Conservation (phyloP, 2,329 filamentous ascomycete genomes). For the Whalleya microplaca region DNA sequence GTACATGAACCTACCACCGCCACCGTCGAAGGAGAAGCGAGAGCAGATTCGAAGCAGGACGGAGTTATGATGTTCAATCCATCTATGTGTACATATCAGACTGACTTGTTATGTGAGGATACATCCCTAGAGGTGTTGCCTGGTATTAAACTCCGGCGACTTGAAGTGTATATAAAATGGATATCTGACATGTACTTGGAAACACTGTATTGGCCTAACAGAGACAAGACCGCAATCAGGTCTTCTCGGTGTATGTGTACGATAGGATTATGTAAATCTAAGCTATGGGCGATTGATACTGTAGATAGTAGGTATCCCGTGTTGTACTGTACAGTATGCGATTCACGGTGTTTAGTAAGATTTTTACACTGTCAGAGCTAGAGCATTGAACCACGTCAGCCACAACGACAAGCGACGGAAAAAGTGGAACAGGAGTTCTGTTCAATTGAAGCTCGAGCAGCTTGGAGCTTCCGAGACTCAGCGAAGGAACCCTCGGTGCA, state of each 20-base stretch:
- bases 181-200: no score
- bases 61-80: constrained; percentile 7
- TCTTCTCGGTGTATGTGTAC: no score
- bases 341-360: not conserved
- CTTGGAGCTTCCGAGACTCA: not conserved
- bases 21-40: constrained; percentile 12
- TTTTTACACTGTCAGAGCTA: not conserved
- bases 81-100: not conserved
- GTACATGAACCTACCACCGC: constrained; percentile 20
- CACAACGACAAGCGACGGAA: constrained; percentile 13
- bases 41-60: constrained; percentile 21
- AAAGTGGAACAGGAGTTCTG: constrained; percentile 30
- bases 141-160: no score
- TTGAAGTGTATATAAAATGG: no score
- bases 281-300: no score
- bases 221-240: not conserved
- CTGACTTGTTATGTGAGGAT: no score
- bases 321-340: not conserved
- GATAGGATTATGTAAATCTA: no score
- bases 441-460: constrained; percentile 32
- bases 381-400: constrained; percentile 27
- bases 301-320: no score
- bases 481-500: no score
- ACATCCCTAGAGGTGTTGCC: no score
- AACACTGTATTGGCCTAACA: no score